Conservation (phyloP, 2,329 filamentous ascomycete species). For the Fusarium sp. region DNA sequence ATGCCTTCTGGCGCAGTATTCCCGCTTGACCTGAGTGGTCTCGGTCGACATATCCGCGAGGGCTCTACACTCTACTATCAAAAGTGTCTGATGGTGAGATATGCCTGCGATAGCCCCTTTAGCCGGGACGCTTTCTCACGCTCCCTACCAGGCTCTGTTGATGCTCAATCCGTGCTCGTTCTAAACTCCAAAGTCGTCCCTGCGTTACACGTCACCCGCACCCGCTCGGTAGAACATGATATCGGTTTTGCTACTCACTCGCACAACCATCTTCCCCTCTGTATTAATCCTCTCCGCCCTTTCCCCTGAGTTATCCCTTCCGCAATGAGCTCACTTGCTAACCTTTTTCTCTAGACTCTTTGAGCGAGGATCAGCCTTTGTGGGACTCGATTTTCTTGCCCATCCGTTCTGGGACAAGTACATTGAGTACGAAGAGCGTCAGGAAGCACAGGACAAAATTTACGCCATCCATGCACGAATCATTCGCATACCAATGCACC, state of each 20-base stretch:
- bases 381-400: conserved; percentile 92
- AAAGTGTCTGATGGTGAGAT: conserved; percentile 72
- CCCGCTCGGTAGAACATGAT: conserved; percentile 48
- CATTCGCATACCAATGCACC: conserved; percentile 91
- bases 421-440: conserved; percentile 92
- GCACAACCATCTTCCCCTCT: conserved; percentile 60
- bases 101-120: conserved; percentile 68
- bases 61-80: conserved; percentile 52
- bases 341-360: conserved; percentile 76
- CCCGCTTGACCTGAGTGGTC: conserved; percentile 53
- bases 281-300: conserved; percentile 65
- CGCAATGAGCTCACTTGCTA: conserved; percentile 38
- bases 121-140: conserved; percentile 73
- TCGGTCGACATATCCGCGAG: conserved; percentile 50
- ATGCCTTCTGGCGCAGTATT: conserved; percentile 59
- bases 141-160: conserved; percentile 70
- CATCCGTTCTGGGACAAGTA: conserved; percentile 99
- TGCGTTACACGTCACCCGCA: conserved; percentile 49
- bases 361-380: conserved; percentile 84
- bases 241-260: conserved; percentile 63
- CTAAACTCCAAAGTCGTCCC: conserved; percentile 53
- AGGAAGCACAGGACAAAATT: conserved; percentile 85
- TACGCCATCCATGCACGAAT: conserved; percentile 85
- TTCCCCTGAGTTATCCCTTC: conserved; percentile 49
- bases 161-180: conserved; percentile 50